phyloP scores from a whole-genome alignment of 495 filamentous ascomycete genomes.

The Penicillium ochrochloron region DNA sequence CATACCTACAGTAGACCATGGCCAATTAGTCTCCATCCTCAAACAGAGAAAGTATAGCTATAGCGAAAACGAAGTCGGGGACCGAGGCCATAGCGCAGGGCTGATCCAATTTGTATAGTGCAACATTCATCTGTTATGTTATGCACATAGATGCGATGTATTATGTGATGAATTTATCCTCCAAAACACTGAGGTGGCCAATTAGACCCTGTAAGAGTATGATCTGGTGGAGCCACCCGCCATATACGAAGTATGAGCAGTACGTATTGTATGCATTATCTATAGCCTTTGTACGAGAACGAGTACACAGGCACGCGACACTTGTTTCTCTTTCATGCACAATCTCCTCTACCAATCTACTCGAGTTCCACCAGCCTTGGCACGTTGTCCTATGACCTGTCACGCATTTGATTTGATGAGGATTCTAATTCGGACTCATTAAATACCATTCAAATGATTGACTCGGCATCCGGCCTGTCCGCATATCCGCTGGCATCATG shows the following conservation, averaged over 20 bases:
- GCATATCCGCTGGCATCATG: not conserved
- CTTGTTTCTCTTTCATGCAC: not conserved
- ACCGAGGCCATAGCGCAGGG: not conserved
- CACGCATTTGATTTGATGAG: not conserved
- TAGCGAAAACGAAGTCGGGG: not conserved
- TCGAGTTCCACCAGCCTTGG: not conserved
- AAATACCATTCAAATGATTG: not conserved
- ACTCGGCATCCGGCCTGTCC: not conserved
- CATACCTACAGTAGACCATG: too few relatives aligned
- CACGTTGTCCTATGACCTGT: not conserved
- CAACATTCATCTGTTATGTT: not conserved
- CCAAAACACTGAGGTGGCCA: not conserved
- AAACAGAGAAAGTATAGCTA: not conserved
- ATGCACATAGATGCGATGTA: not conserved
- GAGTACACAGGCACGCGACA: slow-evolving; percentile 9
- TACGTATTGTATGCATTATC: not conserved
- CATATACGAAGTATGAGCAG: not conserved
- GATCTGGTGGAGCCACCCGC: not conserved
- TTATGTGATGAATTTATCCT: not conserved
- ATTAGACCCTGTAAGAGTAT: not conserved
- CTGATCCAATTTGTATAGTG: not conserved
- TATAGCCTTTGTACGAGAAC: slow-evolving; percentile 1
- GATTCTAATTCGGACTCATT: not conserved
- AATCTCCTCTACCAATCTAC: not conserved
- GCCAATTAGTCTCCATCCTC: too few relatives aligned